Percentiles rank a stretch among this genome's conserved stretches.
Evolutionary conservation across 139 green algal species (phyloP).

Genomic region (Volvox reticuliferus): DNA sequence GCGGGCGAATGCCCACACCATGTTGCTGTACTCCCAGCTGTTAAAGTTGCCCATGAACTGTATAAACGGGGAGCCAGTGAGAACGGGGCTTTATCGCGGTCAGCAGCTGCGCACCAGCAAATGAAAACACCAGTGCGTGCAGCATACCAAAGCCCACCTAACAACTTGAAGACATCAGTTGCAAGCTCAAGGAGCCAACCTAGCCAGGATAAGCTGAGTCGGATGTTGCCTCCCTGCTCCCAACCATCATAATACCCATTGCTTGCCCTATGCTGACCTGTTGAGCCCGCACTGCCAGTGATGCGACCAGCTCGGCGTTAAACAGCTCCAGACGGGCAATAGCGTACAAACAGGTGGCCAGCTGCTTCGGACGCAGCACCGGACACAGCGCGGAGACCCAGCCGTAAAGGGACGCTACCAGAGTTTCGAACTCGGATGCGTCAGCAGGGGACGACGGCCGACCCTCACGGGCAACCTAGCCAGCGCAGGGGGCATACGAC

Average conservation of each 20-base stretch:
- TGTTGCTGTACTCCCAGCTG: slow-evolving; percentile 37
- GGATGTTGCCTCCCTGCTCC: no score
- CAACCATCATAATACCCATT: no score
- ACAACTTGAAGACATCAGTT: no score
- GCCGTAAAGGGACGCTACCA: slow-evolving; percentile 49
- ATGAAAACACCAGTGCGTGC: no score
- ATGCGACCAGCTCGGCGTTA: slow-evolving; percentile 47
- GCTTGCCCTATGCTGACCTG: neutral
- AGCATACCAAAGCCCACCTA: no score
- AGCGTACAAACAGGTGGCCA: slow-evolving; percentile 32
- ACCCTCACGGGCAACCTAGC: slow-evolving; percentile 12
- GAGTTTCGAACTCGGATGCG: slow-evolving; percentile 14
- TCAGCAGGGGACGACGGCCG: neutral
- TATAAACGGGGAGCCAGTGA: neutral
- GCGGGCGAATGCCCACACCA: slow-evolving; percentile 30
- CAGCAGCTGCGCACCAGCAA: neutral
- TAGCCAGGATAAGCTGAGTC: no score
- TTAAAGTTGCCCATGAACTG: slow-evolving; percentile 44
- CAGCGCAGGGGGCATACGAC: no score
- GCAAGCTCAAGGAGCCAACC: no score
- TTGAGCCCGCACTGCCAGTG: neutral
- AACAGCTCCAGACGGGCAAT: slow-evolving; percentile 52
- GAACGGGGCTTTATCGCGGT: neutral
- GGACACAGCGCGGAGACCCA: slow-evolving; percentile 26
- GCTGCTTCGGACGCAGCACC: slow-evolving; percentile 26